phyloP scores from a whole-genome alignment of 371 early-diverging fungal genomes.

The Zopfochytrium polystomum region DNA sequence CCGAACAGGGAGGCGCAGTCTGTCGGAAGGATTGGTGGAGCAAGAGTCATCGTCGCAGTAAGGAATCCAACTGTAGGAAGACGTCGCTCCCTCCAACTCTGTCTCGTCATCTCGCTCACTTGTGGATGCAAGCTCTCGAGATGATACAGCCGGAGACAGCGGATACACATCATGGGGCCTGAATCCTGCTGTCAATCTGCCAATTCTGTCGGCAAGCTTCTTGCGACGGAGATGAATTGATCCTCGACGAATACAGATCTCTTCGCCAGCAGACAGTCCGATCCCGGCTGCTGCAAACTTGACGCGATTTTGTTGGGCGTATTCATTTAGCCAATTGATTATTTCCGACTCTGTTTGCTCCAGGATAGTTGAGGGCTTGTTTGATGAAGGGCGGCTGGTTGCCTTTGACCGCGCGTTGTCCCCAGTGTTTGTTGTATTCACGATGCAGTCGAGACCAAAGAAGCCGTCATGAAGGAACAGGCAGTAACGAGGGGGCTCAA shows the following conservation, averaged over 20 bases:
- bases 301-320: not conserved
- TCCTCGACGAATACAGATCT: not conserved
- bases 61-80: not conserved
- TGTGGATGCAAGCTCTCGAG: not conserved
- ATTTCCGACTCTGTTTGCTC: not conserved
- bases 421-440: not conserved
- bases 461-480: not conserved
- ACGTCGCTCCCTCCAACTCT: not conserved
- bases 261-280: not conserved
- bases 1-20: slow-evolving; percentile 46
- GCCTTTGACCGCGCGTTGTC: not conserved
- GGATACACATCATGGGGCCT: too few relatives aligned
- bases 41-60: not conserved
- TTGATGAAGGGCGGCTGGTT: not conserved
- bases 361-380: not conserved
- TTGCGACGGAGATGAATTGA: not conserved
- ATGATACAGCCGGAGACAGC: not conserved
- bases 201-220: too few relatives aligned
- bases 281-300: not conserved
- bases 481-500: not conserved
- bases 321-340: not conserved
- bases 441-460: not conserved
- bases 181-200: too few relatives aligned
- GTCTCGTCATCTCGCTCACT: not conserved
- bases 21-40: not conserved